phyloP scores from a whole-genome alignment of 441 rosid genomes.

The Hura crepitans region DNA sequence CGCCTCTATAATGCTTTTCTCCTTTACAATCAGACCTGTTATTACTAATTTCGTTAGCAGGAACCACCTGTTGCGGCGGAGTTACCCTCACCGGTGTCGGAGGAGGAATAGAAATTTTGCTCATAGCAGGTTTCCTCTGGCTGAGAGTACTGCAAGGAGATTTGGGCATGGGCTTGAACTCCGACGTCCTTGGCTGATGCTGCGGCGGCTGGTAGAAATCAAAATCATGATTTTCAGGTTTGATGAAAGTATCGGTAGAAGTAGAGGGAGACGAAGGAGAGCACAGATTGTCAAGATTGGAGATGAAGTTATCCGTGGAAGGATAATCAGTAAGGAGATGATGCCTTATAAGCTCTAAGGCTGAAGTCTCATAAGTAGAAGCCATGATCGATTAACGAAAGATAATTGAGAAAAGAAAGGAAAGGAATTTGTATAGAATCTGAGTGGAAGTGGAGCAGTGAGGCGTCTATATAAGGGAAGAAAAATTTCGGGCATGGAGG shows the following conservation, averaged over 20 bases:
- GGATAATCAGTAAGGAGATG: constrained; percentile 49
- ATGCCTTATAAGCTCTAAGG: constrained; percentile 53
- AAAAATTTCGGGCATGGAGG: background rate
- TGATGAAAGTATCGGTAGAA: background rate
- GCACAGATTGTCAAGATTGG: constrained; percentile 15
- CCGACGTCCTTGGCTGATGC: constrained; percentile 9
- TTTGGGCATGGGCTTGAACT: constrained; percentile 17
- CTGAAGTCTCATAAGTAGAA: constrained; percentile 30
- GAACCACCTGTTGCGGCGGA: constrained; percentile 10
- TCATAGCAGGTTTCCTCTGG: constrained; percentile 57
- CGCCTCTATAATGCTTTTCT: constrained; percentile 73
- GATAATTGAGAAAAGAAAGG: background rate
- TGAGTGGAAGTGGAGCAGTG: constrained; percentile 40
- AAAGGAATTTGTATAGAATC: background rate
- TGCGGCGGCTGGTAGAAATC: constrained; percentile 15
- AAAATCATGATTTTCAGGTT: constrained; percentile 2
- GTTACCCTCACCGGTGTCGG: constrained; percentile 17
- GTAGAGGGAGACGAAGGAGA: background rate
- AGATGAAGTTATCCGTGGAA: constrained; percentile 34
- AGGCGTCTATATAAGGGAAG: constrained; percentile 14
- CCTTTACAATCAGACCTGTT: background rate
- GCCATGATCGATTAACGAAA: constrained; percentile 25
- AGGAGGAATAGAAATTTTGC: constrained; percentile 46
- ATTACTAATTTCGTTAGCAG: background rate
- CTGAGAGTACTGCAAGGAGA: constrained; percentile 45